A percentile compares a stretch with the other conserved stretches of the same genome.
phyloP scores from a whole-genome alignment of 1,284 basidiomycete species.

The Pyrrhoderma noxium region DNA sequence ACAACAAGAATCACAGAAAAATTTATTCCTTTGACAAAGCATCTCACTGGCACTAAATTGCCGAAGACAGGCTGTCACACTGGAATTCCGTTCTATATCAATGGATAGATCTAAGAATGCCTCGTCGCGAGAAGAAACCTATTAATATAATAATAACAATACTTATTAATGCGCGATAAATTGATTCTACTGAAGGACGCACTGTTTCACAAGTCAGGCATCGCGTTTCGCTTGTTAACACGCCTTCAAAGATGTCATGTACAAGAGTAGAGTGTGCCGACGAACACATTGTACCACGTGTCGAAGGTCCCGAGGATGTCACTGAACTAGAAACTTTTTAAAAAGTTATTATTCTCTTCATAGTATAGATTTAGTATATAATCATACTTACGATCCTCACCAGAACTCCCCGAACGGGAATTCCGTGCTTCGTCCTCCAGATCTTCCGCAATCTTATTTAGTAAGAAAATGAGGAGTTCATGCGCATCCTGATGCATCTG shows the following conservation, averaged over 20 bases:
- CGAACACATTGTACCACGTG: conserved; percentile 37
- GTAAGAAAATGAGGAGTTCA: conserved; percentile 91
- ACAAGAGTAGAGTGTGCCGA: conserved; percentile 59
- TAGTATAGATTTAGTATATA: conserved; percentile 1
- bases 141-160: conserved; percentile 8
- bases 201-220: conserved; percentile 92
- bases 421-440: conserved; percentile 66
- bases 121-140: conserved; percentile 95
- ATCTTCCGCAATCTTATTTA: conserved; percentile 92
- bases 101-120: conserved; percentile 95
- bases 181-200: conserved; percentile 38
- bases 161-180: conserved; percentile 7
- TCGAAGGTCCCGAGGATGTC: conserved; percentile 33
- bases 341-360: not conserved
- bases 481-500: conserved; percentile 94
- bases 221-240: conserved; percentile 91
- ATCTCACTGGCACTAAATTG: conserved; percentile 98
- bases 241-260: conserved; percentile 89
- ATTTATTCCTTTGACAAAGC: conserved; percentile 97
- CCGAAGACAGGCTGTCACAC: conserved; percentile 88
- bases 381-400: conserved; percentile 46
- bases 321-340: conserved; percentile 13
- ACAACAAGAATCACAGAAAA: conserved; percentile 96
- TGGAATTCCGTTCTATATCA: conserved; percentile 96
- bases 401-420: conserved; percentile 31